Conservation (phyloP, 257 asterid genomes). For the Eustoma russellianum region DNA sequence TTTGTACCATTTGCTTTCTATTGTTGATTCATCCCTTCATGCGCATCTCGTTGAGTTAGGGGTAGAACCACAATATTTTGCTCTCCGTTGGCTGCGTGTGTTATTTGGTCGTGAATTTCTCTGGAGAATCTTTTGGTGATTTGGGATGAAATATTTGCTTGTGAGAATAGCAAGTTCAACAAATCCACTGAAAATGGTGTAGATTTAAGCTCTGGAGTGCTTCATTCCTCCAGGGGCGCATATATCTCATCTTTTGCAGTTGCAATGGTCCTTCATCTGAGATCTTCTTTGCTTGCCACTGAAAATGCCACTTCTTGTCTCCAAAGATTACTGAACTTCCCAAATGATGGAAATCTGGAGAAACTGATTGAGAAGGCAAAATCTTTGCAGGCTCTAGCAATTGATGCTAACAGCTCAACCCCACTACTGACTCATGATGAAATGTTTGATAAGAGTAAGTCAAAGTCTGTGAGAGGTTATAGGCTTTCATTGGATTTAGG, state of each 20-base stretch:
- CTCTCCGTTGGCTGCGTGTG: slow-evolving; percentile 86
- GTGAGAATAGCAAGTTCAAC: slow-evolving; percentile 36
- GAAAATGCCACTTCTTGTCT: slow-evolving; percentile 82
- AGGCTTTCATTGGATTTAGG: slow-evolving; percentile 45
- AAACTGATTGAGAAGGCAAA: slow-evolving; percentile 60
- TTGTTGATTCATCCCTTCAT: slow-evolving; percentile 73
- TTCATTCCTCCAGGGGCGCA: slow-evolving; percentile 73
- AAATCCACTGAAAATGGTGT: slow-evolving; percentile 21
- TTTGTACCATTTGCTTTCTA: slow-evolving; percentile 68
- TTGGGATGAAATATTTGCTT: slow-evolving; percentile 80
- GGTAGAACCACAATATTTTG: slow-evolving; percentile 86
- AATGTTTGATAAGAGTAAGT: slow-evolving; percentile 31
- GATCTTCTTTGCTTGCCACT: slow-evolving; percentile 80
- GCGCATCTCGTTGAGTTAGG: slow-evolving; percentile 85
- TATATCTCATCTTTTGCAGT: slow-evolving; percentile 89
- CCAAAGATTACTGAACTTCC: slow-evolving; percentile 70
- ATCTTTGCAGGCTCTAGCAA: slow-evolving; percentile 59
- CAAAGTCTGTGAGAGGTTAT: slow-evolving; percentile 41
- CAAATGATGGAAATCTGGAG: slow-evolving; percentile 43
- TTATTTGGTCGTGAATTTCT: slow-evolving; percentile 88
- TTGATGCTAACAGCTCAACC: slow-evolving; percentile 46
- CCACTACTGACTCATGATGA: slow-evolving; percentile 32
- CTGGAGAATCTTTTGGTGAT: slow-evolving; percentile 61
- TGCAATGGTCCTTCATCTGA: slow-evolving; percentile 70
- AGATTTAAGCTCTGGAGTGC: slow-evolving; percentile 40